A percentile compares a stretch with the other conserved stretches of the same genome.
phyloP scores from a whole-genome alignment of 208 protist genomes.

The Acanthamoeba quina region DNA sequence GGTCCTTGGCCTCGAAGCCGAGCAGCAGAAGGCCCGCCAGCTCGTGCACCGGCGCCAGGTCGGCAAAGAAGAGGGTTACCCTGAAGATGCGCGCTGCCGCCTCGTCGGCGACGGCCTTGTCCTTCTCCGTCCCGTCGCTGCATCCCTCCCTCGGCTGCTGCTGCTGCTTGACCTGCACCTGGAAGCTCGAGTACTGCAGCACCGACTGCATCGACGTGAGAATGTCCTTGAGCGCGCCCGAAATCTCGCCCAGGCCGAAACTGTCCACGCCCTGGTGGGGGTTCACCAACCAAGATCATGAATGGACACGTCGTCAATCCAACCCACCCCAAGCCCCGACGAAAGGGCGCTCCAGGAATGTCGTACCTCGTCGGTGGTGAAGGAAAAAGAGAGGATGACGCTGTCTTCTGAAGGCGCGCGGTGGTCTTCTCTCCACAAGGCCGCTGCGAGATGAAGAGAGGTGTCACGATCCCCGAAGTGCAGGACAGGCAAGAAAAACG shows the following conservation, averaged over 20 bases:
- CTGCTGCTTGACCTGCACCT: background rate
- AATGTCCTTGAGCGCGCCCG: slow-evolving; percentile 10
- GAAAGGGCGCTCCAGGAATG: no score
- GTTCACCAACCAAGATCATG: no score
- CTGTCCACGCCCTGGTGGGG: background rate
- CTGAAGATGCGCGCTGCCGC: background rate
- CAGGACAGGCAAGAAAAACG: background rate
- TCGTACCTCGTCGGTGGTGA: background rate
- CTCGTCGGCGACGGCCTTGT: background rate
- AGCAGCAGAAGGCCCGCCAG: background rate
- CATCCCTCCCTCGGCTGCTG: background rate
- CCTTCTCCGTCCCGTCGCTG: background rate
- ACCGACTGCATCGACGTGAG: background rate
- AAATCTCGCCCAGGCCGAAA: slow-evolving; percentile 5
- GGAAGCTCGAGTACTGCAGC: slow-evolving; percentile 2
- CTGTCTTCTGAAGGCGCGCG: background rate
- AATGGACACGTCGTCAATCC: no score
- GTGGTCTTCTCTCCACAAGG: background rate
- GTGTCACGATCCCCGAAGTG: background rate
- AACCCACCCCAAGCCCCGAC: no score
- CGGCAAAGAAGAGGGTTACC: background rate
- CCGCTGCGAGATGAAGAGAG: background rate
- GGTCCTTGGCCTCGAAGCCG: background rate
- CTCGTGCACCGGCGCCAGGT: background rate
- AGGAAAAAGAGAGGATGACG: background rate